These are phyloP conservation scores for Globisporangium uncinulatum DNA, from an alignment of 352 stramenopile genomes.

Conservation along the genomic window DNA sequence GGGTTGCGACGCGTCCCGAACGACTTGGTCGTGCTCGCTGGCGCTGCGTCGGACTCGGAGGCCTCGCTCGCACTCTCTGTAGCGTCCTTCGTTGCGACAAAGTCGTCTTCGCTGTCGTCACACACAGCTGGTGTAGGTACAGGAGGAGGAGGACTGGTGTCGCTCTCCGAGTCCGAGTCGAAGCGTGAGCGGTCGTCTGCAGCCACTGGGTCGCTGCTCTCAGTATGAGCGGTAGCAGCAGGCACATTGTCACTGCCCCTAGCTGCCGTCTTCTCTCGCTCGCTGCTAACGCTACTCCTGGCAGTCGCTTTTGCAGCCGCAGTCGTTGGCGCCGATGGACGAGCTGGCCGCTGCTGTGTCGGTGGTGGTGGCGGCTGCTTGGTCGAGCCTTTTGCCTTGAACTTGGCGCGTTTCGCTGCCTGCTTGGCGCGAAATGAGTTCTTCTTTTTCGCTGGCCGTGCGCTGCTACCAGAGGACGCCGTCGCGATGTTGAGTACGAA, in stretches of 20 bases:
- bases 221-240: neutral
- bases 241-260: slow-evolving; percentile 1
- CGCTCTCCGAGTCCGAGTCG: slow-evolving; percentile 10
- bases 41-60: neutral
- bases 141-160: slow-evolving; percentile 9
- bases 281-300: neutral
- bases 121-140: slow-evolving; percentile 3
- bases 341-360: neutral
- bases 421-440: slow-evolving; percentile 76
- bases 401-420: slow-evolving; percentile 30
- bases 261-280: slow-evolving; percentile 1
- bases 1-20: slow-evolving; percentile 81
- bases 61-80: neutral
- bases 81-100: neutral
- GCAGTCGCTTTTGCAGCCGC: slow-evolving; percentile 15
- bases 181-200: slow-evolving; percentile 9
- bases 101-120: slow-evolving; percentile 11
- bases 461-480: slow-evolving; percentile 18
- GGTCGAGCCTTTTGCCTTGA: slow-evolving; percentile 3
- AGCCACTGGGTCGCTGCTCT: slow-evolving; percentile 12
- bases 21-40: slow-evolving; percentile 7
- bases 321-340: too few species aligned
- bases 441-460: slow-evolving; percentile 54
- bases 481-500: slow-evolving; percentile 82
- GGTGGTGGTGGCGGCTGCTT: neutral